A percentile compares a stretch with the other conserved stretches of the same genome.
Evolutionary conservation across 768 basidiomycete species (phyloP).

Genomic region (Phylloporus arenicola): DNA sequence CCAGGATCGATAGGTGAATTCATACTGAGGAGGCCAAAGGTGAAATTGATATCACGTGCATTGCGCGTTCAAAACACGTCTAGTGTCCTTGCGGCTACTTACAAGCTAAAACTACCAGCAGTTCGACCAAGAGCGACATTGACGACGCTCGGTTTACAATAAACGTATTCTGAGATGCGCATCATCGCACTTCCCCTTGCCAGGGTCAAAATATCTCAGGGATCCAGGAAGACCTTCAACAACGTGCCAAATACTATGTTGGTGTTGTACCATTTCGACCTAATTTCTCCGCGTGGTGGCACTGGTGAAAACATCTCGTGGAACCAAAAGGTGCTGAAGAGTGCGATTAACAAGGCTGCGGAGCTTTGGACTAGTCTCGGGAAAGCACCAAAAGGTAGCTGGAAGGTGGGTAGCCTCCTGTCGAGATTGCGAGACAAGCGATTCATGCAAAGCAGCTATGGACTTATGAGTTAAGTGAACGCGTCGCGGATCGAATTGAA

Average conservation of each 20-base stretch:
- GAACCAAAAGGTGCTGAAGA: conserved; percentile 33
- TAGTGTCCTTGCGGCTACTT: too few species aligned
- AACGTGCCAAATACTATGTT: conserved; percentile 24
- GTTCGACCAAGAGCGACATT: background rate
- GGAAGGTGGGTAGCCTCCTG: conserved; percentile 53
- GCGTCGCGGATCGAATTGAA: conserved; percentile 63
- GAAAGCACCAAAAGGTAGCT: conserved; percentile 55
- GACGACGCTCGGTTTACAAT: conserved; percentile 5
- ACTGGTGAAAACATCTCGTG: conserved; percentile 27
- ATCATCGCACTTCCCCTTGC: conserved; percentile 45
- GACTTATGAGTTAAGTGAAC: conserved; percentile 60
- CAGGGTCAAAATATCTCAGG: conserved; percentile 15
- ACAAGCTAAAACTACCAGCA: background rate
- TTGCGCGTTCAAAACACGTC: too few species aligned
- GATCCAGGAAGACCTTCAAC: conserved; percentile 5
- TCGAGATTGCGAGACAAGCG: conserved; percentile 4
- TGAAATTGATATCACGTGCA: conserved; percentile 15
- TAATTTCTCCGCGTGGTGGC: conserved; percentile 26
- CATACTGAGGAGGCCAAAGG: conserved; percentile 14
- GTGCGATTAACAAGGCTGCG: conserved; percentile 47
- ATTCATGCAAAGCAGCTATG: conserved; percentile 40
- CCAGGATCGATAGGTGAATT: conserved; percentile 36
- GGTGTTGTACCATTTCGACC: conserved; percentile 40
- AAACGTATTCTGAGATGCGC: conserved; percentile 32
- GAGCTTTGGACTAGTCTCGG: conserved; percentile 64